Percentiles rank a stretch among this genome's conserved stretches.
Conservation (phyloP, 805 yeast species). For the Sugiyamaella americana region DNA sequence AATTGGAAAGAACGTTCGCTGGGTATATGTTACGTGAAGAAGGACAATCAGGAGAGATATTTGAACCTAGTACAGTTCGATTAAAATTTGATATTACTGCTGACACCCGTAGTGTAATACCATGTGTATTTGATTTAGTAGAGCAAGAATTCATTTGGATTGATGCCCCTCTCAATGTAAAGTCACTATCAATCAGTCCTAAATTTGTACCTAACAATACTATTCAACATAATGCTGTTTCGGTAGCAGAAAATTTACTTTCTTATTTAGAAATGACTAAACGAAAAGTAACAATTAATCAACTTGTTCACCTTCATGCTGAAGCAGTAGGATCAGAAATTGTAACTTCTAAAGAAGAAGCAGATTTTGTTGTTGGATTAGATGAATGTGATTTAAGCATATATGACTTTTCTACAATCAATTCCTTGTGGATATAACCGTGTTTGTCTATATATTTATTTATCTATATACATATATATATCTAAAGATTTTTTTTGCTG, state of each 20-base stretch:
- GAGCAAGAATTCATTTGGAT: slow-evolving; percentile 3
- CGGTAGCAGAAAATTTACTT: neutral
- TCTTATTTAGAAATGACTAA: slow-evolving; percentile 1
- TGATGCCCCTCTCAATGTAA: neutral
- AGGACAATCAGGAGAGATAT: neutral
- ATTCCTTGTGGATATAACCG: slow-evolving; percentile 7
- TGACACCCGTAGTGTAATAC: neutral
- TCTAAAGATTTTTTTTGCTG: too few species aligned
- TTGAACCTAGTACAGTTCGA: neutral
- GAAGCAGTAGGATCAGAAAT: neutral
- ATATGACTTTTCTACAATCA: slow-evolving; percentile 7
- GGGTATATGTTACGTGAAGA: neutral
- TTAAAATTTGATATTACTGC: neutral
- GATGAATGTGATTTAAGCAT: slow-evolving; percentile 6
- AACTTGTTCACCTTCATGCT: slow-evolving; percentile 6
- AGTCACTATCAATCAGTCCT: too few species aligned
- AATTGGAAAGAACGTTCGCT: neutral
- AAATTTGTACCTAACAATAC: slow-evolving; percentile 1
- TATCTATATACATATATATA: neutral
- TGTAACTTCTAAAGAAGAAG: neutral
- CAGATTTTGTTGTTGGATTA: slow-evolving; percentile 8
- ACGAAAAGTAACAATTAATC: slow-evolving; percentile 1
- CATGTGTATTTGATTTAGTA: neutral
- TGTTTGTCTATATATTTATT: neutral
- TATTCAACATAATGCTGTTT: neutral